A percentile compares a stretch with the other conserved stretches of the same genome.
Evolutionary conservation across 768 basidiomycete genomes (phyloP).

Genomic region (Leccinum uliginosum): DNA sequence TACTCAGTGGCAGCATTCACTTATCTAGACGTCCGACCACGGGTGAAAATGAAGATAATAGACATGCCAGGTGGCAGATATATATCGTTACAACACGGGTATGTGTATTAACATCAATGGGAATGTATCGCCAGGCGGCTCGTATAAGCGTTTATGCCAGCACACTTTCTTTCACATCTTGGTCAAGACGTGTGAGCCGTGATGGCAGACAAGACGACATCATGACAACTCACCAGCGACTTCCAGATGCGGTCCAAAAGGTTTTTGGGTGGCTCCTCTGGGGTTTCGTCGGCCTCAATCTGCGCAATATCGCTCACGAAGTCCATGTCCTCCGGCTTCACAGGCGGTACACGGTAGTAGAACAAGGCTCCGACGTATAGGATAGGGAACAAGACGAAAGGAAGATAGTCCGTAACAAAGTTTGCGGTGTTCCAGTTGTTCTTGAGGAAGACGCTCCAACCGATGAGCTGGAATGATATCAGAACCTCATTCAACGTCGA

Average conservation of each 20-base stretch:
- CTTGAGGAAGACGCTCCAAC: slow-evolving; percentile 50
- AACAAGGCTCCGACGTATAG: slow-evolving; percentile 61
- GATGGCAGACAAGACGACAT: background rate
- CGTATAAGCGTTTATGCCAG: background rate
- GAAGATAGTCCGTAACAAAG: slow-evolving; percentile 84
- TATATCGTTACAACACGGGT: background rate
- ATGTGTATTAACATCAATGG: background rate
- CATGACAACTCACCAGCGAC: slow-evolving; percentile 58
- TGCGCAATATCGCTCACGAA: slow-evolving; percentile 67
- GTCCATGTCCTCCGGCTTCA: slow-evolving; percentile 69
- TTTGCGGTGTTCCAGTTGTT: slow-evolving; percentile 51
- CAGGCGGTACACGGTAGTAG: slow-evolving; percentile 27
- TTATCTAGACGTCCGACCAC: background rate
- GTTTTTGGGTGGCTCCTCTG: slow-evolving; percentile 70
- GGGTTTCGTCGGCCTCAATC: slow-evolving; percentile 66
- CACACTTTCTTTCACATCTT: slow-evolving; percentile 19
- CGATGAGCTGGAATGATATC: slow-evolving; percentile 43
- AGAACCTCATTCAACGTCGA: slow-evolving; percentile 9
- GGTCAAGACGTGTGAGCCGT: slow-evolving; percentile 1
- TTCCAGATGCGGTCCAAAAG: slow-evolving; percentile 67
- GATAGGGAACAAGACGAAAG: slow-evolving; percentile 64
- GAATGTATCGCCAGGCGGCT: background rate
- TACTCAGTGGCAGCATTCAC: too few species aligned
- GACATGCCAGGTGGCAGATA: background rate
- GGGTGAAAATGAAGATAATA: background rate